Evolutionary conservation across 768 basidiomycete genomes (phyloP).

Genomic region (Coprinopsis sp.): DNA sequence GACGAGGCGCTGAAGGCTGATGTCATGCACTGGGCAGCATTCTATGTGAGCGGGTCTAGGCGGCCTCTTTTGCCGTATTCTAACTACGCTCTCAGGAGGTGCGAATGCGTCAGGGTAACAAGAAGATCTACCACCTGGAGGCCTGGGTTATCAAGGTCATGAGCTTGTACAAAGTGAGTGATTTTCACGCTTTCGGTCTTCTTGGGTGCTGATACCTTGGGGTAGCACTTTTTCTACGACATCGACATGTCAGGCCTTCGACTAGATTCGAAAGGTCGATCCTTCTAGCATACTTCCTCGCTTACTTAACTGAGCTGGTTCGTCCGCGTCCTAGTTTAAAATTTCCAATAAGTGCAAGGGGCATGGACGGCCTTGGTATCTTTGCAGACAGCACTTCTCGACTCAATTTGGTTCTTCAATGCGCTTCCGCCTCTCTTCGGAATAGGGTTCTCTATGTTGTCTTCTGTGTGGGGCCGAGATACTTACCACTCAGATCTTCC

Average conservation of each 20-base stretch:
- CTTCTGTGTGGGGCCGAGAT: too few relatives aligned
- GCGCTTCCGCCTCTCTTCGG: too few relatives aligned
- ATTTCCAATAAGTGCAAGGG: too few relatives aligned
- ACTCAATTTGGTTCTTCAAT: too few relatives aligned
- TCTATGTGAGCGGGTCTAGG: slow-evolving; percentile 60
- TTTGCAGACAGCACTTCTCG: too few relatives aligned
- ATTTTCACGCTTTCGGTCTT: background rate
- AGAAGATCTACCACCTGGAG: slow-evolving; percentile 94
- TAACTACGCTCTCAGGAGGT: slow-evolving; percentile 59
- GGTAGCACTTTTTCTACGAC: slow-evolving; percentile 56
- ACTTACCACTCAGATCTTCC: too few relatives aligned
- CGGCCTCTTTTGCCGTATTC: slow-evolving; percentile 3
- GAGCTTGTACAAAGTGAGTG: slow-evolving; percentile 76
- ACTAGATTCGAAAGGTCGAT: slow-evolving; percentile 21
- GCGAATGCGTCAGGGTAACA: slow-evolving; percentile 85
- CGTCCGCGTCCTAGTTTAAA: too few relatives aligned
- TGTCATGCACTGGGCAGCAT: slow-evolving; percentile 96
- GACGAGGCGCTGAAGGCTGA: slow-evolving; percentile 90
- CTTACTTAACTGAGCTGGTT: background rate
- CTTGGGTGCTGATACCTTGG: slow-evolving; percentile 1
- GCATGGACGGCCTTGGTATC: too few relatives aligned
- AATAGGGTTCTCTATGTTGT: too few relatives aligned
- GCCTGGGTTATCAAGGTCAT: slow-evolving; percentile 97
- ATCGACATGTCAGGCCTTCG: slow-evolving; percentile 59
- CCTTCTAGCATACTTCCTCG: background rate